phyloP scores from a whole-genome alignment of 139 green algal species.

The Chlorella sp. region DNA sequence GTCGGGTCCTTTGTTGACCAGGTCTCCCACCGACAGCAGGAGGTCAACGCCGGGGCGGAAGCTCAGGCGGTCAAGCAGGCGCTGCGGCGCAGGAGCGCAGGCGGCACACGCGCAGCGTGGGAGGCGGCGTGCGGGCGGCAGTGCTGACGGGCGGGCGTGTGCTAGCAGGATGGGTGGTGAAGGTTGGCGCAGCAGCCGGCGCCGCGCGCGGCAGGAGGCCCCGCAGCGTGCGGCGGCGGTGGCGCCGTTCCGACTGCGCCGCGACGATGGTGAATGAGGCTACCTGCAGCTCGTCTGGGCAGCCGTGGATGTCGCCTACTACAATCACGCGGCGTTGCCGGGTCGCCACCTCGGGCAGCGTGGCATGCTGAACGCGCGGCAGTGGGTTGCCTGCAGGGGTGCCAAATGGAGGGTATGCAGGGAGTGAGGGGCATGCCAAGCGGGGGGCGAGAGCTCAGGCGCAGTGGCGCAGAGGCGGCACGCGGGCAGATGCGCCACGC shows the following conservation, averaged over 20 bases:
- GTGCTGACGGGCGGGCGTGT: not conserved
- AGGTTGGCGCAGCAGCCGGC: not conserved
- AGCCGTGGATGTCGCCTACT: conserved; percentile 47
- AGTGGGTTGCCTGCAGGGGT: conserved; percentile 25
- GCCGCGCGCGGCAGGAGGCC: not conserved
- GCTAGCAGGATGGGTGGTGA: not conserved
- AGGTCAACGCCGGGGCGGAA: conserved; percentile 25
- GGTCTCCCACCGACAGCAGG: conserved; percentile 47
- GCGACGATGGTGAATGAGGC: too few relatives aligned
- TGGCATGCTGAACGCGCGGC: conserved; percentile 14
- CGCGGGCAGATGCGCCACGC: too few relatives aligned
- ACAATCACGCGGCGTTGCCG: conserved; percentile 28
- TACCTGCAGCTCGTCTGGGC: conserved; percentile 1
- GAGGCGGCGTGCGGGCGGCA: not conserved
- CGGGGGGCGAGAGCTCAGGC: not conserved
- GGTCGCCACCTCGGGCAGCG: not conserved
- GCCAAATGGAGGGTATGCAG: not conserved
- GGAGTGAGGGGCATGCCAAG: not conserved
- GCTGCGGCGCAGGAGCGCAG: conserved; percentile 30
- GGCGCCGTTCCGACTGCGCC: not conserved
- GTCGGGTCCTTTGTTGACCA: conserved; percentile 53
- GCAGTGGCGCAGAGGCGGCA: not conserved
- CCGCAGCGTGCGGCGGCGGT: not conserved
- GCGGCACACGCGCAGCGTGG: not conserved
- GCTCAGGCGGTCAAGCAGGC: conserved; percentile 34